Evolutionary conservation across 441 rosid genomes (phyloP), one percentile per base, ranked within the genome.

Genomic region (Sinapis alba): DNA sequence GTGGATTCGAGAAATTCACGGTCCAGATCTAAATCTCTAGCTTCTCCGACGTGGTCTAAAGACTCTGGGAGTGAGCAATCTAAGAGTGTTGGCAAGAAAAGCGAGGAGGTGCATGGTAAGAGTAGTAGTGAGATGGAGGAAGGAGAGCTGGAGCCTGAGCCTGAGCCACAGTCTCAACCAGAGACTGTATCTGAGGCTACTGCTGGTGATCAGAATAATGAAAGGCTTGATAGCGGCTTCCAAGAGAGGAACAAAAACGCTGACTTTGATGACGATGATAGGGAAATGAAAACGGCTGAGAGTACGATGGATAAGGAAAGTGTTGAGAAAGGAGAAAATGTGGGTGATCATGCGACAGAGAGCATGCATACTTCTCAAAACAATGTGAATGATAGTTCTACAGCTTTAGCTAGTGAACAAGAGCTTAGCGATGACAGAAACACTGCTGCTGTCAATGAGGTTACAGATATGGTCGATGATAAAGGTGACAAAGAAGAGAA

Each of bases 41-140:
- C 81, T 69, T 87, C 92, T 24, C 92, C 94, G 5, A 82, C 92
- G 0, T 84, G 84, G 85, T 89, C 94, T 1, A 84, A 83, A 77
- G 90, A 85, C 74, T 86, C 90, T 0, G 87, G 85, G 51, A 88
- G 97, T 56, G 98, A 84, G 79, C 97, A 82, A 23, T 86, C 94
- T 0, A 88, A 82, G 73, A 90, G 92, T 45, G 84, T 87, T 20
- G 88, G 84, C 7, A 86, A 84, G 73, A 86, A 78, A 71, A 74
- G 41, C 10, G 84, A 81, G 65, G 88, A 81, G 69, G 79, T 75
- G 72, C 83, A 71, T 50, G 56, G 71, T 53, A 87, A 83, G 87
- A 80, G 85, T 72, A 86, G 89, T 36, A 93, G 99, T 79, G 99
- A 96, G 82, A 96, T 96, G 97, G 99, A 96, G 84, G 98, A 96